phyloP scores from a whole-genome alignment of 345 rosid genomes.

The Nephelium lappaceum region DNA sequence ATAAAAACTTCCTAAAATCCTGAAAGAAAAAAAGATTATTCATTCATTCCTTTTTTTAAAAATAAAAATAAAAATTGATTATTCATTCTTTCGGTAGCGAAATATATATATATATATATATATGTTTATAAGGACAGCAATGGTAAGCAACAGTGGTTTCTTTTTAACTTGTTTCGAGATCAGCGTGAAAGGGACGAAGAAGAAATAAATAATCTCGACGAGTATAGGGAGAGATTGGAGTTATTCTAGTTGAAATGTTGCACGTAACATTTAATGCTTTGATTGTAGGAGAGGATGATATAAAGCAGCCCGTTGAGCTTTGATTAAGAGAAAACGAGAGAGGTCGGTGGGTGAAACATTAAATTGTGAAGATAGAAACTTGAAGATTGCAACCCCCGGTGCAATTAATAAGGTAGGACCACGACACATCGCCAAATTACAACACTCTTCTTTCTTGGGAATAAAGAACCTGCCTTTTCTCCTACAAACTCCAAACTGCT shows the following conservation, averaged over 20 bases:
- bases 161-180: background rate
- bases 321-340: slow-evolving; percentile 2
- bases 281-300: background rate
- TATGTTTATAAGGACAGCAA: too few relatives aligned
- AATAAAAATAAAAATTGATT: too few relatives aligned
- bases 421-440: background rate
- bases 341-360: slow-evolving; percentile 10
- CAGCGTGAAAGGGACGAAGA: background rate
- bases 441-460: background rate
- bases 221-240: background rate
- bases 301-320: slow-evolving; percentile 7
- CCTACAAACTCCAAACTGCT: background rate
- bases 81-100: background rate
- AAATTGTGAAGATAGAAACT: slow-evolving; percentile 10
- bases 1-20: too few relatives aligned
- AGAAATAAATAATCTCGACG: slow-evolving; percentile 2
- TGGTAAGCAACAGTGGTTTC: too few relatives aligned
- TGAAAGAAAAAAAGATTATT: too few relatives aligned
- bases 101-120: too few relatives aligned
- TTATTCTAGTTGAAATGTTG: slow-evolving; percentile 8
- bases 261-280: slow-evolving; percentile 26
- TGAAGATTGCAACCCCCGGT: slow-evolving; percentile 23
- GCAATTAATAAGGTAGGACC: slow-evolving; percentile 17
- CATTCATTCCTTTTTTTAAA: too few relatives aligned
- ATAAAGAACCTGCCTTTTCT: background rate